Evolutionary conservation across 2,329 filamentous ascomycete genomes (phyloP), one percentile per base, ranked within the genome.

Genomic region (Chrysoporthe cubensis): DNA sequence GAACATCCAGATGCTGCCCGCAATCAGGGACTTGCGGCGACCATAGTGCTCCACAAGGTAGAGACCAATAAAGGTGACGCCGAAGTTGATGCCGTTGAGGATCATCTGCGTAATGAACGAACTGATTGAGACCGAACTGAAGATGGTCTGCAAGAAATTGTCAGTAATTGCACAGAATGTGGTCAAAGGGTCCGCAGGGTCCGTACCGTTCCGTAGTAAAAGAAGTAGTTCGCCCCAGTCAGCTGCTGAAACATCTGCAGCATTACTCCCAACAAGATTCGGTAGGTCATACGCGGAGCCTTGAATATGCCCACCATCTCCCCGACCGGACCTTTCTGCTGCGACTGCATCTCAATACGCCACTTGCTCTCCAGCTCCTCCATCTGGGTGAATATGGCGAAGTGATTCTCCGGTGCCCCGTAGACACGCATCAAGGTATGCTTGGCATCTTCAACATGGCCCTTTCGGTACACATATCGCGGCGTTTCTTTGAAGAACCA

Each of bases 21-120:
- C 75, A 59, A 91, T 87, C 1, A 92, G 80, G 2, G 86, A 88
- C 71, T 84, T 85, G 61, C 90, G 86, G 7, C 90, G 87, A 66
- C 90, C 89, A 59, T 85, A 88, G 69, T 88, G 84, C 75, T 91
- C 88, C 16, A 91, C 87, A n/a, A 91, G 80, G 74, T 88, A 91
- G n/a, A 92, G 80, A 65, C 90, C 89, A 34, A 86, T 83, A 71
- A 92, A 88, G 7, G 90, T 92, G 69, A 87, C 87, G 63, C 82
- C 80, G 13, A 91, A 90, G 74, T 92, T 92, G 72, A 92, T 90
- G 3, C 83, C 85, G 71, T 86, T 86, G 42, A 91, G 82, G 67
- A 91, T 90, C 71, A 91, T 89, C 70, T 90, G 87, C 0, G 88
- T 91, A 63, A 90, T 82, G 74, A 88, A 91, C 37, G 85, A 87